Evolutionary conservation across 345 rosid genomes (phyloP), one percentile per base, ranked within the genome.

Genomic region (Heritiera fomes): DNA sequence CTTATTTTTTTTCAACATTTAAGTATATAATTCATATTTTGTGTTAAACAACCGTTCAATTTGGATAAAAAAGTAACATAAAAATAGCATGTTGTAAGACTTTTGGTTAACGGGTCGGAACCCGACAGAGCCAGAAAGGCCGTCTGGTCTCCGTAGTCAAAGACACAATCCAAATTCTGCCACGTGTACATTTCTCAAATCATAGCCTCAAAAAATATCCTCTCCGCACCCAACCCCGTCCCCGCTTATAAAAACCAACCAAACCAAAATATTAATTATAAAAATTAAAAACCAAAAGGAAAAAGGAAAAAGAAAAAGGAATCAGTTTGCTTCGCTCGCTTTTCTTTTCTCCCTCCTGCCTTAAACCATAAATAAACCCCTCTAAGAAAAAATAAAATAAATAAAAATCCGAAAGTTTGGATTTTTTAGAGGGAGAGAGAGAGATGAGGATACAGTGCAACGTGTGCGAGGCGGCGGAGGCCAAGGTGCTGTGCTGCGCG

Each of bases 361-460:
- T 79, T 71, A 83, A 86, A 86, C 88, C 88, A 79, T 75, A 77
- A 77, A 83, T 77, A 84, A 80, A 82, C 87, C 87, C 62, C 75
- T 65, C 60, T 47, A 20, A 13, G 28, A 43, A 28, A 52, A 7
- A 30, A 2, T 12, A 10, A 68, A 41, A 43, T 30, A 50, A 30
- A 64, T 45, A 45, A 67, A 50, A 6, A 34, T 28, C 52, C 11
- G 67, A 59, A 60, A 46, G 20, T 40, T 13, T 13, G 53, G 15
- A 43, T 17, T 6, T 70, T 47, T 45, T 28, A 34, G 15, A 28
- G 52, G 59, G 49, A 50, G 81, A 63, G 76, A 63, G 76, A 65
- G 76, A 71, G 76, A 95, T 95, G 98, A 96, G 91, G 94, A 94
- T 96, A 64, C 97, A 93, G 92, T 96, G 99, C 79, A 93, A 94